Conservation (phyloP, 2,329 filamentous ascomycete genomes). For the Sarocladium oryzae region DNA sequence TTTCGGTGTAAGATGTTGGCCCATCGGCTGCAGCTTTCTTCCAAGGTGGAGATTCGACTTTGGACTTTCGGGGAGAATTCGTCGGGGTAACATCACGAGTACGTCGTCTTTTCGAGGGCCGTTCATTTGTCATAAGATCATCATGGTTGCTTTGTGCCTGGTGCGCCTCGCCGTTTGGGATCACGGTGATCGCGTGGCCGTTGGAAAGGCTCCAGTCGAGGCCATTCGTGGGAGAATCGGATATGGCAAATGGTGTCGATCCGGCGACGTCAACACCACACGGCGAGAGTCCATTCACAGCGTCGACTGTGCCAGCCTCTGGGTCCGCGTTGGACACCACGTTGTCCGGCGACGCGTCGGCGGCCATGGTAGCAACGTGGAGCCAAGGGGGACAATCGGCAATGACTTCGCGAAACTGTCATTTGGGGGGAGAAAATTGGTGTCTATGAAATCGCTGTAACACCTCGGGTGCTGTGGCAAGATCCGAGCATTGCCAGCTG, state of each 20-base stretch:
- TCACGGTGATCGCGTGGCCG: slow-evolving; percentile 14
- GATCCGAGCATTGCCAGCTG: slow-evolving; percentile 50
- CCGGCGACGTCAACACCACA: neutral
- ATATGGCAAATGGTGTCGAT: neutral
- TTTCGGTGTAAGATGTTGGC: slow-evolving; percentile 75
- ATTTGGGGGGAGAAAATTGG: slow-evolving; percentile 51
- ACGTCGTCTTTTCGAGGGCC: slow-evolving; percentile 60
- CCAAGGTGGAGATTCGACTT: slow-evolving; percentile 78
- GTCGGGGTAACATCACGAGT: slow-evolving; percentile 41
- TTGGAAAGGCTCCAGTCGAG: slow-evolving; percentile 15
- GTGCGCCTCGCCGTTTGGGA: slow-evolving; percentile 28
- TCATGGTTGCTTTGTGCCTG: slow-evolving; percentile 44
- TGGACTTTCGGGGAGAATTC: slow-evolving; percentile 35
- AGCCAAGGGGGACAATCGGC: slow-evolving; percentile 36
- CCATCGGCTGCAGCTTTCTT: slow-evolving; percentile 80
- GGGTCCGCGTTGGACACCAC: slow-evolving; percentile 22
- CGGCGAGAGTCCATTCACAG: neutral
- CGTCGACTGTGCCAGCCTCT: slow-evolving; percentile 12
- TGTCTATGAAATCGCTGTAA: slow-evolving; percentile 44
- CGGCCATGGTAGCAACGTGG: slow-evolving; percentile 48
- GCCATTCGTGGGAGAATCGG: slow-evolving; percentile 3
- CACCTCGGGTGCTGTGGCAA: slow-evolving; percentile 38
- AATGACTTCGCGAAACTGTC: slow-evolving; percentile 49
- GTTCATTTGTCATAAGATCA: slow-evolving; percentile 30
- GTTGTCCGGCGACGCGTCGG: slow-evolving; percentile 51